Conservation (phyloP, 192 early-diverging fungal genomes). For the Coemansia sp. region DNA sequence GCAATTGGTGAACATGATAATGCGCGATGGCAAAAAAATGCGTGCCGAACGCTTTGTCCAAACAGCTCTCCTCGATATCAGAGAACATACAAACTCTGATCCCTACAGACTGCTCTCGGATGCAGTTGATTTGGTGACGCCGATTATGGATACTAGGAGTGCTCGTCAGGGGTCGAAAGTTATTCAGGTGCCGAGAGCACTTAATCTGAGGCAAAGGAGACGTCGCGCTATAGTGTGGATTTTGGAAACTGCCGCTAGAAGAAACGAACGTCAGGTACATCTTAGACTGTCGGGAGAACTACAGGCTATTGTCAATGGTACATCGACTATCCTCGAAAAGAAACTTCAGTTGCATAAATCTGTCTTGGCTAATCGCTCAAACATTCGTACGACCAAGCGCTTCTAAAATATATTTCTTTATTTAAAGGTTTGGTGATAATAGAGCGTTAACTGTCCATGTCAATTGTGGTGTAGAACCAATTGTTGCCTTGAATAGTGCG, state of each 20-base stretch:
- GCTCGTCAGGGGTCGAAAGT: constrained; percentile 81
- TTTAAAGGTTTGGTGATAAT: constrained; percentile 22
- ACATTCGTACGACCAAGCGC: constrained; percentile 50
- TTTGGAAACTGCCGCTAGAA: constrained; percentile 68
- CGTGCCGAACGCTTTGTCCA: constrained; percentile 68
- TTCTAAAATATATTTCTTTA: not conserved
- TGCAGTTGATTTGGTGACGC: constrained; percentile 74
- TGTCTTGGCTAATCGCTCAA: constrained; percentile 81
- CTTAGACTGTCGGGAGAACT: constrained; percentile 79
- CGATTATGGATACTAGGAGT: constrained; percentile 73
- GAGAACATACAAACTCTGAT: constrained; percentile 62
- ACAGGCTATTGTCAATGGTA: constrained; percentile 77
- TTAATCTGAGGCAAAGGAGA: constrained; percentile 76
- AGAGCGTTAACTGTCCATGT: constrained; percentile 29
- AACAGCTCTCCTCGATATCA: constrained; percentile 71
- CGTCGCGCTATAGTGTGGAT: constrained; percentile 87
- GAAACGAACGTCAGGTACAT: constrained; percentile 67
- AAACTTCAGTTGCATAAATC: constrained; percentile 77
- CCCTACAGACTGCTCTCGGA: constrained; percentile 69
- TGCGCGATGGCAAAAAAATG: constrained; percentile 91
- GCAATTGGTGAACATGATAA: constrained; percentile 87
- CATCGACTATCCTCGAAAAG: constrained; percentile 69
- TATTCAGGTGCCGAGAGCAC: constrained; percentile 74
- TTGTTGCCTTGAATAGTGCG: constrained; percentile 35
- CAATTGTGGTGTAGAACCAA: constrained; percentile 15